Percentiles rank a stretch among this genome's conserved stretches.
phyloP scores from a whole-genome alignment of 345 rosid species.

The Salix exigua region DNA sequence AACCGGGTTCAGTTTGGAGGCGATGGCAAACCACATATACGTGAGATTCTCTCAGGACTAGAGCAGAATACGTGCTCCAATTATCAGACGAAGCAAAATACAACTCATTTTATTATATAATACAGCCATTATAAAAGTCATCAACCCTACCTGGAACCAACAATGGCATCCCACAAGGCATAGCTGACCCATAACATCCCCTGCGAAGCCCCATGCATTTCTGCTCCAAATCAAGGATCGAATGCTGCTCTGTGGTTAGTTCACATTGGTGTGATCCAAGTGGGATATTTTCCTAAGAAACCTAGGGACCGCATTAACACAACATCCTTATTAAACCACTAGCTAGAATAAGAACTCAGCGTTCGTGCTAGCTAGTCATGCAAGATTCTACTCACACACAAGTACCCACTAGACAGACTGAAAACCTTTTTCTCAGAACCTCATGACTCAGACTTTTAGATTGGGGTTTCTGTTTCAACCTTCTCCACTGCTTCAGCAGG shows the following conservation, averaged over 20 bases:
- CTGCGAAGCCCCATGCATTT: neutral
- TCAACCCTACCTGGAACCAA: neutral
- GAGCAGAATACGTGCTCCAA: neutral
- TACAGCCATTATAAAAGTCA: neutral
- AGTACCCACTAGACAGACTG: neutral
- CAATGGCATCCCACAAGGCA: neutral
- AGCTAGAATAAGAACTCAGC: neutral
- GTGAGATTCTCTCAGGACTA: neutral
- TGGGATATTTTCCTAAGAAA: neutral
- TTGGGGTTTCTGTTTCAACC: slow-evolving; percentile 23
- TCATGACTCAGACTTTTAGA: slow-evolving; percentile 24
- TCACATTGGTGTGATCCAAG: neutral
- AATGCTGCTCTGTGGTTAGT: slow-evolving; percentile 1
- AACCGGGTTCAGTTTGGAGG: neutral
- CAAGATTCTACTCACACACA: slow-evolving; percentile 16
- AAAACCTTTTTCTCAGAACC: neutral
- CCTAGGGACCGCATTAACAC: neutral
- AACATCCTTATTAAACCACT: neutral
- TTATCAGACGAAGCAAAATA: neutral
- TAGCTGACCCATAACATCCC: neutral
- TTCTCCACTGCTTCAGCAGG: slow-evolving; percentile 11
- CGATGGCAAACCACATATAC: too few species aligned
- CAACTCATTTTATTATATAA: neutral
- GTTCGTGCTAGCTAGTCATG: neutral
- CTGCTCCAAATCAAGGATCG: neutral